Evolutionary conservation across 139 green algal species (phyloP), one percentile per base, ranked within the genome.

Genomic region (Nannochloris sp.): DNA sequence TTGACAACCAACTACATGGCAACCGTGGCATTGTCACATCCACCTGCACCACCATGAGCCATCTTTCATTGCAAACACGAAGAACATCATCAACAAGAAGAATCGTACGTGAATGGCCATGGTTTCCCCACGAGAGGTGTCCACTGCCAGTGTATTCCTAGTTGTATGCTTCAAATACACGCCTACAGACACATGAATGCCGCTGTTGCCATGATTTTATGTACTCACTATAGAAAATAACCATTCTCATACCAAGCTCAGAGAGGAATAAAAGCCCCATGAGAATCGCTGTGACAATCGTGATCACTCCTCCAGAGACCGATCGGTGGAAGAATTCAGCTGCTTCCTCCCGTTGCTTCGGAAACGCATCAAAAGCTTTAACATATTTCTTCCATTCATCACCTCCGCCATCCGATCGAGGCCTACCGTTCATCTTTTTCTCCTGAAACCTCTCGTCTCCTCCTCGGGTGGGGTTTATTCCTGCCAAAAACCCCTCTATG

Each of bases 321-420:
- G 93, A 96, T 31, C 85, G 81, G 4, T 85, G 86, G 54, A 88
- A 93, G 60, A 98, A 98, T 60, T 98, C 93, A 29, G 93, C 88
- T 62, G 89, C 86, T 16, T 95, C 75, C 23, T 73, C 71, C 2
- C 71, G 44, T 34, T 78, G 25, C 66, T 96, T 96, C 4, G 88
- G 89, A 62, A 89, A 96, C 1, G 83, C 87, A 64, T 95, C 88
- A 2, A 94, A 56, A 15, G 60, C 18, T 66, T 54, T 66, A 8
- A 66, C 5, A 40, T 23, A 55, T 58, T 10, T 49, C 48, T 53
- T 53, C 46, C 46, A 53, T 9, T 53, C 18, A 25, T 53, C 46
- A 25, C n/a, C 46, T 19, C n/a, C n/a, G 18, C n/a, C n/a, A 25
- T 21, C 46, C 18, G 16, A 53, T 53, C 46, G 46, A 53, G 18